Evolutionary conservation across 306 rosid species (phyloP).

Genomic region (Astragalus membranaceus): DNA sequence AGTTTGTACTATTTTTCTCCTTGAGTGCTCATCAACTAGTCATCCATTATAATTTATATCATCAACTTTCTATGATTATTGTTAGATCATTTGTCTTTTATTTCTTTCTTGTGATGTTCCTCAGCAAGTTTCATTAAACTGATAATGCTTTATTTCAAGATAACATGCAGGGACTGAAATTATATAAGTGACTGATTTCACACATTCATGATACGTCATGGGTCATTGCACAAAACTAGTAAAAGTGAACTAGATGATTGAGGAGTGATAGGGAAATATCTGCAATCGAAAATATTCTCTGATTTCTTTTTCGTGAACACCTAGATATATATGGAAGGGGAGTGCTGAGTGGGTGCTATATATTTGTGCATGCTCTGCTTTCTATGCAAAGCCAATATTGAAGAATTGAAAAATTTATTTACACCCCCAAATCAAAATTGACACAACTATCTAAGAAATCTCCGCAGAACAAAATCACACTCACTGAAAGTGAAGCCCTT

Average conservation of each 20-base stretch:
- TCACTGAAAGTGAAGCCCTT: not conserved
- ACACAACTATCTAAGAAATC: constrained; percentile 25
- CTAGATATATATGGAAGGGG: constrained; percentile 33
- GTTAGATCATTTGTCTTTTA: constrained; percentile 36
- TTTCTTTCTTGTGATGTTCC: constrained; percentile 14
- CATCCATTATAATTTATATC: constrained; percentile 21
- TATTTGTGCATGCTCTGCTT: constrained; percentile 43
- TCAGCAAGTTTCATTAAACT: constrained; percentile 16
- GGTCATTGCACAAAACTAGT: constrained; percentile 40
- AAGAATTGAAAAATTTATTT: constrained; percentile 2
- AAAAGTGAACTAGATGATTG: constrained; percentile 55
- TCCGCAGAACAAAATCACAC: not conserved
- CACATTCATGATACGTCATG: constrained; percentile 34
- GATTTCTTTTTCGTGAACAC: constrained; percentile 25
- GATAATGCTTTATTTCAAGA: constrained; percentile 28
- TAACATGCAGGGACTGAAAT: constrained; percentile 23
- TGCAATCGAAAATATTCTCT: constrained; percentile 46
- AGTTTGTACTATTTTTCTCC: constrained; percentile 13
- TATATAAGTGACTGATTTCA: constrained; percentile 15
- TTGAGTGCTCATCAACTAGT: constrained; percentile 24
- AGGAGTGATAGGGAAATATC: constrained; percentile 62
- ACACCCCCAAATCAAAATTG: not conserved
- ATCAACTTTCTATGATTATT: constrained; percentile 39
- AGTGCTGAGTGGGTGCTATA: constrained; percentile 25
- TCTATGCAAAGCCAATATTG: constrained; percentile 42